phyloP scores from a whole-genome alignment of 2,329 filamentous ascomycete species.

The Fusarium sp. region DNA sequence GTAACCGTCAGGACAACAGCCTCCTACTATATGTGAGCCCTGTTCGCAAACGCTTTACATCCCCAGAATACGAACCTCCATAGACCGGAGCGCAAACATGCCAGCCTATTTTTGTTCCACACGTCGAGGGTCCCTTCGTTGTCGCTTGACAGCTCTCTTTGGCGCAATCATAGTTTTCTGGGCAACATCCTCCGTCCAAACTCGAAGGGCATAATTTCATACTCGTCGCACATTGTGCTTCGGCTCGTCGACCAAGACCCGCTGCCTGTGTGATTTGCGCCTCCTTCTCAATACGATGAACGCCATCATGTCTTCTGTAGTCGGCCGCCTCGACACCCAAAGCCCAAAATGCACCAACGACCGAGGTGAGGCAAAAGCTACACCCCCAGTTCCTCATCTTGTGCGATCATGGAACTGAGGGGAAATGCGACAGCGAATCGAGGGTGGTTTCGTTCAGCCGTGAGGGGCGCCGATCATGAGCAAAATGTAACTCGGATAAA shows the following conservation, averaged over 20 bases:
- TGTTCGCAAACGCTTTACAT: not conserved
- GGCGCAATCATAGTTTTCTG: constrained; percentile 59
- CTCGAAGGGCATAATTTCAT: constrained; percentile 51
- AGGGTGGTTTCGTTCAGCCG: constrained; percentile 6
- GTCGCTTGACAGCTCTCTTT: constrained; percentile 59
- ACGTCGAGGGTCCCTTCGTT: constrained; percentile 54
- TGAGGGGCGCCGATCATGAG: constrained; percentile 21
- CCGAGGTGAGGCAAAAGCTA: constrained; percentile 28
- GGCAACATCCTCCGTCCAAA: constrained; percentile 59
- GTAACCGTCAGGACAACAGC: constrained; percentile 58
- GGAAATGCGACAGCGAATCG: constrained; percentile 11
- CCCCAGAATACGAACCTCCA: constrained; percentile 45
- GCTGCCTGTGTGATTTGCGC: constrained; percentile 37
- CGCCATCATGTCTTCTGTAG: constrained; percentile 44
- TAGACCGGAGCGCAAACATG: constrained; percentile 53
- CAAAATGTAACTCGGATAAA: constrained; percentile 16
- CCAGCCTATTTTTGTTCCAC: constrained; percentile 50
- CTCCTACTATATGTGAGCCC: constrained; percentile 47
- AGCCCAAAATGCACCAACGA: constrained; percentile 35
- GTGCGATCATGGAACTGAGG: constrained; percentile 30
- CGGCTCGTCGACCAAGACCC: constrained; percentile 28
- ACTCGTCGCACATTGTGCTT: constrained; percentile 40
- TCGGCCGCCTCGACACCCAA: constrained; percentile 38
- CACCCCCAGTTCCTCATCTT: constrained; percentile 39
- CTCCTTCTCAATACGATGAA: constrained; percentile 46